Conservation (phyloP, 2,329 filamentous ascomycete genomes). For the Xylariaceae sp. region DNA sequence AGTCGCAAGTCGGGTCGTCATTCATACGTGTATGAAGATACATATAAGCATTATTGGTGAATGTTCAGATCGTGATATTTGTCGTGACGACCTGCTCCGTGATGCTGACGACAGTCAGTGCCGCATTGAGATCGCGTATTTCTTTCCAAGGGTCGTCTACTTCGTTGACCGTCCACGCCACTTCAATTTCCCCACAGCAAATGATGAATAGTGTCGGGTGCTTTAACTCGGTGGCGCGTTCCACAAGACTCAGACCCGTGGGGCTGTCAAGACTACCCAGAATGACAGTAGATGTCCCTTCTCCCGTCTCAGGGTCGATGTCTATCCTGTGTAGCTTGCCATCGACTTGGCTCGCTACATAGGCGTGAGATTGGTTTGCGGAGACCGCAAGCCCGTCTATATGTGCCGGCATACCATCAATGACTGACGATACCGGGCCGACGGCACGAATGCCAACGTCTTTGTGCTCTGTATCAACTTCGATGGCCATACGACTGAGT, state of each 20-base stretch:
- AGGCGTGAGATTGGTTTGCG: conserved; percentile 20
- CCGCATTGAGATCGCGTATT: conserved; percentile 17
- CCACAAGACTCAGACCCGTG: conserved; percentile 24
- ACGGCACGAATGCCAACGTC: conserved; percentile 19
- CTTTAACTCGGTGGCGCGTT: conserved; percentile 6
- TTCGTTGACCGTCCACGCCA: conserved; percentile 11
- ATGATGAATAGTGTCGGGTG: conserved; percentile 26
- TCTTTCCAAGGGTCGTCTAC: conserved; percentile 13
- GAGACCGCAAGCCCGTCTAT: conserved; percentile 28
- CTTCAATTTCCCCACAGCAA: conserved; percentile 27
- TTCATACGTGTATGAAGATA: no score
- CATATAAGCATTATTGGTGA: no score
- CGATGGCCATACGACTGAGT: conserved; percentile 26
- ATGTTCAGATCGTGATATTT: not conserved
- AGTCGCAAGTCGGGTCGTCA: no score
- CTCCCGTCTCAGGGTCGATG: conserved; percentile 19
- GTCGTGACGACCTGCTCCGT: conserved; percentile 13
- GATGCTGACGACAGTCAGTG: conserved; percentile 23
- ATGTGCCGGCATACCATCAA: conserved; percentile 23
- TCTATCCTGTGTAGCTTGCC: conserved; percentile 24
- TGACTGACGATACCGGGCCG: conserved; percentile 22
- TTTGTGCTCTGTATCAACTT: conserved; percentile 13
- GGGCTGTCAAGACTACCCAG: conserved; percentile 26
- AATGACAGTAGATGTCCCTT: conserved; percentile 17
- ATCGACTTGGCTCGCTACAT: conserved; percentile 27